These are phyloP conservation scores for Ophiostoma sp. DNA, from an alignment of 2,329 filamentous ascomycete species.

Conservation along the genomic window DNA sequence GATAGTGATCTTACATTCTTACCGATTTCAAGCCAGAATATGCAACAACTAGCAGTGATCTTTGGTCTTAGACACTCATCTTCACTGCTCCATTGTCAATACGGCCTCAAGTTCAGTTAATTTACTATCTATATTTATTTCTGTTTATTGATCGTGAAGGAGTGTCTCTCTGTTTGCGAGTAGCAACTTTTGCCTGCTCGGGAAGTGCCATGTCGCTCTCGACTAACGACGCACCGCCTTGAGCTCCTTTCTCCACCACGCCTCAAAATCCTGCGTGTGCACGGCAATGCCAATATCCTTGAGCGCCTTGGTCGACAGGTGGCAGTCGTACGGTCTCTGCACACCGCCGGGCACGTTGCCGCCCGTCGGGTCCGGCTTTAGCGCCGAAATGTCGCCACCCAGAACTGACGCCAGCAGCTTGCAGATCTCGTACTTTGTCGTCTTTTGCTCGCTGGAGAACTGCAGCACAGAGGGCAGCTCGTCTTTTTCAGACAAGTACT, in stretches of 20 bases:
- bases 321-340: slow-evolving; percentile 80
- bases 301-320: slow-evolving; percentile 71
- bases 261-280: slow-evolving; percentile 66
- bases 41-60: too few species aligned
- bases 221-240: slow-evolving; percentile 52
- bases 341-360: slow-evolving; percentile 67
- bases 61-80: too few species aligned
- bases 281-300: slow-evolving; percentile 70
- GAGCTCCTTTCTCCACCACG: slow-evolving; percentile 71
- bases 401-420: slow-evolving; percentile 72
- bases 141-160: too few species aligned
- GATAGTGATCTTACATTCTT: too few species aligned
- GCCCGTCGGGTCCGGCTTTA: slow-evolving; percentile 65
- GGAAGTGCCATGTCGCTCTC: too few species aligned
- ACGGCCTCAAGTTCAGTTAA: too few species aligned
- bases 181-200: too few species aligned
- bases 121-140: too few species aligned
- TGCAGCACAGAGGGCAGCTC: slow-evolving; percentile 66
- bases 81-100: too few species aligned
- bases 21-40: too few species aligned
- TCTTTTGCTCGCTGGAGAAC: slow-evolving; percentile 78
- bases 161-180: too few species aligned
- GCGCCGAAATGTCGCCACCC: slow-evolving; percentile 58
- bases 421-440: slow-evolving; percentile 89
- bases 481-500: slow-evolving; percentile 45